Conservation (phyloP, 805 yeast species). For the Kodamaea kaohsiungensis region DNA sequence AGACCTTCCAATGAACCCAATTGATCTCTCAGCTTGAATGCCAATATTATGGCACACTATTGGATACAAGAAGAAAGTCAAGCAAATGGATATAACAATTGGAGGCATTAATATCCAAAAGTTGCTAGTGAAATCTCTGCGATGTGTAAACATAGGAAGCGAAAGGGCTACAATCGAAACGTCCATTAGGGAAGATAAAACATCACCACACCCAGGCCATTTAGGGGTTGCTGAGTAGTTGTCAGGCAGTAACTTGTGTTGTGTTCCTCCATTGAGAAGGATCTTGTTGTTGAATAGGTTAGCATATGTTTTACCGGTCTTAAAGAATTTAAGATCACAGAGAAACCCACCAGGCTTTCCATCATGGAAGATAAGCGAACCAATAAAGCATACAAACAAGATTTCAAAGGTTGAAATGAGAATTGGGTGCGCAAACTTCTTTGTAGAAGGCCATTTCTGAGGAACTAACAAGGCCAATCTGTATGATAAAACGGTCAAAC, state of each 20-base stretch:
- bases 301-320: conserved; percentile 69
- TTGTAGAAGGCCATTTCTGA: conserved; percentile 42
- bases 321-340: conserved; percentile 52
- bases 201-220: conserved; percentile 84
- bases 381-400: conserved; percentile 62
- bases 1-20: conserved; percentile 78
- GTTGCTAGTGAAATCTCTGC: conserved; percentile 61
- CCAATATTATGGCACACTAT: conserved; percentile 66
- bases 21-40: conserved; percentile 56
- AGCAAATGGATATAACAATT: conserved; percentile 52
- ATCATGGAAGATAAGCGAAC: conserved; percentile 50
- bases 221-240: conserved; percentile 35
- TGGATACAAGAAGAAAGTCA: conserved; percentile 70
- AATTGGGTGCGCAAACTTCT: conserved; percentile 69
- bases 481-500: conserved; percentile 59
- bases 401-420: conserved; percentile 63
- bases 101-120: conserved; percentile 63
- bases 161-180: conserved; percentile 74
- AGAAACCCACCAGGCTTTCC: conserved; percentile 50
- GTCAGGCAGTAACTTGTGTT: conserved; percentile 10
- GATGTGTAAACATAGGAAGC: conserved; percentile 74
- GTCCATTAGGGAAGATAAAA: conserved; percentile 70
- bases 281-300: conserved; percentile 50
- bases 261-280: conserved; percentile 29
- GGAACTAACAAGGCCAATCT: conserved; percentile 50